A percentile compares a stretch with the other conserved stretches of the same genome.
These are phyloP conservation scores for Oryza nivara DNA, from an alignment of 176 grass and related monocot genomes.

Conservation along the genomic window DNA sequence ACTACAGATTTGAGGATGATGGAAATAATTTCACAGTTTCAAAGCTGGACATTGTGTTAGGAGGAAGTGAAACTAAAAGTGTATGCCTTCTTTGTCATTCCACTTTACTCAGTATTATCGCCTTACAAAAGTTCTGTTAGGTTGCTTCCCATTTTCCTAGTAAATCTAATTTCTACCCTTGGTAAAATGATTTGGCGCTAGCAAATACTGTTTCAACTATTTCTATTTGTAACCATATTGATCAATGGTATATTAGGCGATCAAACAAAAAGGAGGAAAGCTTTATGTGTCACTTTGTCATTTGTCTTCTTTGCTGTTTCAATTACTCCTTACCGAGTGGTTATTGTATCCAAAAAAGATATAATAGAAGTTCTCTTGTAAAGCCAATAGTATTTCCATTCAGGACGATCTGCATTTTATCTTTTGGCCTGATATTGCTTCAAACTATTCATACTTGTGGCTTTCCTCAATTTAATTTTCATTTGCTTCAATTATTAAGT, in stretches of 20 bases:
- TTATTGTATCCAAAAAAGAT: slow-evolving; percentile 7
- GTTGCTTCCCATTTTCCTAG: neutral
- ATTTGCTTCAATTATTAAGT: slow-evolving; percentile 34
- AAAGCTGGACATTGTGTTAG: slow-evolving; percentile 84
- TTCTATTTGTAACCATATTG: slow-evolving; percentile 4
- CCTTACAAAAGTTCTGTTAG: slow-evolving; percentile 32
- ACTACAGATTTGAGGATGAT: slow-evolving; percentile 64
- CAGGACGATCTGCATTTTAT: slow-evolving; percentile 6
- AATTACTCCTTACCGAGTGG: neutral
- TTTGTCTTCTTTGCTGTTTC: neutral
- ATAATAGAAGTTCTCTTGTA: slow-evolving; percentile 12
- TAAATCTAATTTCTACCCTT: neutral
- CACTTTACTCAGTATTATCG: slow-evolving; percentile 25
- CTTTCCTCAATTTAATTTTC: slow-evolving; percentile 23
- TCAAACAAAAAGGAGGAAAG: neutral
- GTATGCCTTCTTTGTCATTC: slow-evolving; percentile 49
- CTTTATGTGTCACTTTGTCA: slow-evolving; percentile 1
- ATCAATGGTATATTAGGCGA: slow-evolving; percentile 10
- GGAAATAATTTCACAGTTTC: slow-evolving; percentile 64
- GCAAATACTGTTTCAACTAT: neutral
- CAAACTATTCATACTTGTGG: neutral
- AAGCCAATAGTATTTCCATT: neutral
- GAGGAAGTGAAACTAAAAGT: slow-evolving; percentile 73
- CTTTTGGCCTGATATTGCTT: slow-evolving; percentile 23
- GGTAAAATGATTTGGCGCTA: slow-evolving; percentile 17